Evolutionary conservation across 495 filamentous ascomycete genomes (phyloP), one percentile per base, ranked within the genome.

Genomic region (Darksidea phi): DNA sequence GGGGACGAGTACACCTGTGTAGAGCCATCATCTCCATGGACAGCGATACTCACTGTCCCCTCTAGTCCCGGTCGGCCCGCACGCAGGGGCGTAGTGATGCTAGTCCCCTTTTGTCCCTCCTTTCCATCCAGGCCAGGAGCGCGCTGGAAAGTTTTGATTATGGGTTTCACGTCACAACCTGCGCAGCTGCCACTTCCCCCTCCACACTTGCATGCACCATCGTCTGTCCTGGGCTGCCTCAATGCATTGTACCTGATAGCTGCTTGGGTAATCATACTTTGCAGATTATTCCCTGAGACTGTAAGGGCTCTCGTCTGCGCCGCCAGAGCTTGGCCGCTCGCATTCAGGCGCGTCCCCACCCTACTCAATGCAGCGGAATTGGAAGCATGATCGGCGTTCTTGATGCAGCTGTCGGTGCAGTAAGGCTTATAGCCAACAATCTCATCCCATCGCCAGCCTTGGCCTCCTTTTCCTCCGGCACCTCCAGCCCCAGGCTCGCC

Each of bases 401-500:
- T 26, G 20, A 32, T 21, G 13, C 23, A 32, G n/a, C n/a, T 17
- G 28, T 52, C 49, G 36, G 53, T 56, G 36, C 41, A 54, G 23
- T 51, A 51, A 17, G 24, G 32, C 51, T 37, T 54, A 21, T 20
- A 25, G 20, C 37, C 53, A 47, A 46, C 36, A 25, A 38, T 32
- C 21, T 43, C 26, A 47, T 45, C 57, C 67, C 68, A 71, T 57
- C 34, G 26, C 49, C 32, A 46, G 17, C 51, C 59, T 34, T 38
- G 18, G 32, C 71, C 71, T 20, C 71, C 68, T 26, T 54, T 47
- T 36, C 71, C 71, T n/a, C 67, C 67, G 20, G 42, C 36, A 13
- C 48, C 57, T 24, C 66, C 61, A 15, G 25, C 57, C 24, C 67
- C 59, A 10, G 59, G 59, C 17, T 45, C 20, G 12, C 71, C 66